These are phyloP conservation scores for Aspergillus quadrilineatus DNA, from an alignment of 2,329 filamentous ascomycete species.

Conservation along the genomic window DNA sequence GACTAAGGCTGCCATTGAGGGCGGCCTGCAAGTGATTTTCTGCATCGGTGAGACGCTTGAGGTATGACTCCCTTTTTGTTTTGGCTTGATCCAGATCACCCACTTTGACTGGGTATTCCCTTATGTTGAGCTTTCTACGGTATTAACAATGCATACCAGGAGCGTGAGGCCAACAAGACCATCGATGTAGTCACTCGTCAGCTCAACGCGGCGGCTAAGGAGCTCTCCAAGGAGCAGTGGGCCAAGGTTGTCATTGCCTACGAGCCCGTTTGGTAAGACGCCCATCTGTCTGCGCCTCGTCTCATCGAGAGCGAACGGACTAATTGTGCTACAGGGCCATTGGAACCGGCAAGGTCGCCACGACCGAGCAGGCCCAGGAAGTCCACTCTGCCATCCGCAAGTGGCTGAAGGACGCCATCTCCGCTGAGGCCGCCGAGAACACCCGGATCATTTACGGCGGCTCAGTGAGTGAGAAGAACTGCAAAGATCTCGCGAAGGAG, in stretches of 20 bases:
- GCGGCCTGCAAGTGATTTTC: constrained; percentile 86
- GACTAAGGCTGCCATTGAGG: constrained; percentile 88
- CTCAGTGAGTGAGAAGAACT: constrained; percentile 98
- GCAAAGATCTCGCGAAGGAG: constrained; percentile 86
- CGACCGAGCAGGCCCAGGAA: constrained; percentile 86
- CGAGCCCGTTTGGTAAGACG: constrained; percentile 91
- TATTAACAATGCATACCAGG: constrained; percentile 40
- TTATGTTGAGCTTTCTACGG: constrained; percentile 4
- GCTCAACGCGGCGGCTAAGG: constrained; percentile 75
- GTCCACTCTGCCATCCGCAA: constrained; percentile 87
- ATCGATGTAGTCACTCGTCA: constrained; percentile 71
- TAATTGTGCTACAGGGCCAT: constrained; percentile 53
- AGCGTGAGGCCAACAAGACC: constrained; percentile 82
- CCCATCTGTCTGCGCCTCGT: not conserved
- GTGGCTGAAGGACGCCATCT: constrained; percentile 75
- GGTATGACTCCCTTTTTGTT: constrained; percentile 35
- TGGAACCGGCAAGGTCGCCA: constrained; percentile 91
- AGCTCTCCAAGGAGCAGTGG: constrained; percentile 72
- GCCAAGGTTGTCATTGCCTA: constrained; percentile 93
- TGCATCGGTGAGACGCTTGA: constrained; percentile 96
- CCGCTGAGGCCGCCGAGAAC: constrained; percentile 75
- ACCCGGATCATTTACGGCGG: constrained; percentile 96
- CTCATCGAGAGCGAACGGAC: not conserved
- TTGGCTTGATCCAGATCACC: constrained; percentile 17
- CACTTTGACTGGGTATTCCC: constrained; percentile 13